A percentile compares a stretch with the other conserved stretches of the same genome.
phyloP scores from a whole-genome alignment of 163 green algal species.

The Chlorella variabilis region DNA sequence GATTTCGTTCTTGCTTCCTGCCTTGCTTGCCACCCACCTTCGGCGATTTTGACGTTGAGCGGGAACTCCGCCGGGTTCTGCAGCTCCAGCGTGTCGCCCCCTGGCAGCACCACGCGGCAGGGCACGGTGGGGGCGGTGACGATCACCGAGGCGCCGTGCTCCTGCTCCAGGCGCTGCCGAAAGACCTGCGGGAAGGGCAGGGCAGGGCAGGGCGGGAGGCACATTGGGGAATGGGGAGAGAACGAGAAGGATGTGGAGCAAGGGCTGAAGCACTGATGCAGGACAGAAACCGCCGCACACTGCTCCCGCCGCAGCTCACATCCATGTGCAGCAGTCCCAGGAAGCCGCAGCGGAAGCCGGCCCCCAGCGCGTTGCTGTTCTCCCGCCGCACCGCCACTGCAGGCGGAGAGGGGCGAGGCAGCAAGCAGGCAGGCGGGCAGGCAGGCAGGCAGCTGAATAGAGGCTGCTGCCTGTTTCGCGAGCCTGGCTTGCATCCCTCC shows the following conservation, averaged over 20 bases:
- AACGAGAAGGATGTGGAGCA: background rate
- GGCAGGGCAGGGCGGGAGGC: no score
- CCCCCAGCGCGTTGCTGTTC: conserved; percentile 82
- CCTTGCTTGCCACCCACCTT: conserved; percentile 20
- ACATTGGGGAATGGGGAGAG: no score
- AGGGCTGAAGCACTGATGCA: background rate
- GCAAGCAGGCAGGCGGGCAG: background rate
- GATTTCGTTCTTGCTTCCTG: no score
- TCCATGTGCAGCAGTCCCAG: conserved; percentile 97
- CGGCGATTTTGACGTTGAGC: conserved; percentile 28
- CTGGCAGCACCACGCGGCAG: conserved; percentile 62
- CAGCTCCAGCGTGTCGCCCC: conserved; percentile 40
- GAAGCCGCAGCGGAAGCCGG: conserved; percentile 86
- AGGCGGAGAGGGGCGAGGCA: no score
- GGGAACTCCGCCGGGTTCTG: conserved; percentile 68
- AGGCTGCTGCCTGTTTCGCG: background rate
- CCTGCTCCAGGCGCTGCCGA: conserved; percentile 93
- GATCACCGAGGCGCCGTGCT: conserved; percentile 96
- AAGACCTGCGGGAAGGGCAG: conserved; percentile 77
- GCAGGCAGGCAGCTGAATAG: background rate
- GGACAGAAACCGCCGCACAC: no score
- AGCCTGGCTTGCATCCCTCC: no score
- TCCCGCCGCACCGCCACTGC: conserved; percentile 78
- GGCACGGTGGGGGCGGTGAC: conserved; percentile 95
- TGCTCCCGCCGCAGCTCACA: no score